Conservation (phyloP, 2,329 filamentous ascomycete species). For the Gyromitra esculenta region DNA sequence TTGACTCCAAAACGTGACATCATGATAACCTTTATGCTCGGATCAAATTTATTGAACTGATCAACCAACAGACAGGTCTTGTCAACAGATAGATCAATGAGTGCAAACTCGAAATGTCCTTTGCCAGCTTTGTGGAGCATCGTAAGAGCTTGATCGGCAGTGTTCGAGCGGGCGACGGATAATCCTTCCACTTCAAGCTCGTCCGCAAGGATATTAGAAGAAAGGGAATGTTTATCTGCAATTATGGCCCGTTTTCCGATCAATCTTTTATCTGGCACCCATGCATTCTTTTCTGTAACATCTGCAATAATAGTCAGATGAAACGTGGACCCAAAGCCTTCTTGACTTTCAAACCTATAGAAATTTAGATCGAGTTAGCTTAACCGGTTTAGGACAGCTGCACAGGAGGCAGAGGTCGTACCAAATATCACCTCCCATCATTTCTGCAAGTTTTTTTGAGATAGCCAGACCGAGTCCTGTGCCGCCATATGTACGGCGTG, state of each 20-base stretch:
- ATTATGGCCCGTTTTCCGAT: conserved; percentile 56
- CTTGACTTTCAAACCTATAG: conserved; percentile 83
- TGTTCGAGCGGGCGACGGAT: conserved; percentile 53
- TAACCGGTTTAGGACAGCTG: not conserved
- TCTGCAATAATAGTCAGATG: conserved; percentile 75
- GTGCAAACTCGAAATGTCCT: conserved; percentile 54
- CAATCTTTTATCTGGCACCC: conserved; percentile 56
- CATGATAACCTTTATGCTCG: conserved; percentile 55
- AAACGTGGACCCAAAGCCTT: conserved; percentile 90
- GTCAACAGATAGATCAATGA: conserved; percentile 57
- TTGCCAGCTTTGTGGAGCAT: conserved; percentile 53
- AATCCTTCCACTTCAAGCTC: conserved; percentile 57
- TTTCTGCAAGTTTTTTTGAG: conserved; percentile 67
- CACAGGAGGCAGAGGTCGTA: conserved; percentile 58
- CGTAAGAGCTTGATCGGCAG: conserved; percentile 54
- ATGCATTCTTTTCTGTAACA: conserved; percentile 54
- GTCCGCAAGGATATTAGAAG: conserved; percentile 57
- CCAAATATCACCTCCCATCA: conserved; percentile 68
- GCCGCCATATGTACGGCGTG: conserved; percentile 67
- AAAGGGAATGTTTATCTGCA: conserved; percentile 58
- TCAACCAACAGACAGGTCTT: conserved; percentile 55
- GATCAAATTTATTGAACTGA: conserved; percentile 56
- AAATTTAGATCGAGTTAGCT: conserved; percentile 32
- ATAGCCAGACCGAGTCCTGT: conserved; percentile 69
- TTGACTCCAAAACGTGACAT: conserved; percentile 57